These are phyloP conservation scores for Pouteria campechiana DNA, from an alignment of 179 eudicot genomes.

Conservation along the genomic window DNA sequence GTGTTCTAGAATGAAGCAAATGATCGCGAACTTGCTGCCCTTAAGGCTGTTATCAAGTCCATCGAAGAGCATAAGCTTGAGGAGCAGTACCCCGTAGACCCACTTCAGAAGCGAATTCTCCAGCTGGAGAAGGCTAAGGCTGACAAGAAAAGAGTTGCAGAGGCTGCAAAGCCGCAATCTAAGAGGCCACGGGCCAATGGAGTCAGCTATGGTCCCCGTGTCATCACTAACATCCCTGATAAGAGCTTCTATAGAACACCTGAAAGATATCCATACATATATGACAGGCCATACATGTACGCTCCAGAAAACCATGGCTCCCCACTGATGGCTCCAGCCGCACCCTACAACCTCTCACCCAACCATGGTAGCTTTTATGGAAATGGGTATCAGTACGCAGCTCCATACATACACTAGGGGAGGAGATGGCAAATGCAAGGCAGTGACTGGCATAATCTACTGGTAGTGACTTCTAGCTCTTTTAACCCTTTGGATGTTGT, in stretches of 20 bases:
- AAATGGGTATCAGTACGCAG: slow-evolving; percentile 77
- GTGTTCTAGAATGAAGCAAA: slow-evolving; percentile 54
- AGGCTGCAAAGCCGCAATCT: slow-evolving; percentile 82
- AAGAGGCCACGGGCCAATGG: slow-evolving; percentile 87
- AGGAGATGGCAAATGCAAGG: slow-evolving; percentile 27
- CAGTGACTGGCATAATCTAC: slow-evolving; percentile 13
- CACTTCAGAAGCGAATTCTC: slow-evolving; percentile 57
- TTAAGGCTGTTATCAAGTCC: slow-evolving; percentile 81
- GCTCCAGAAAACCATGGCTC: slow-evolving; percentile 50
- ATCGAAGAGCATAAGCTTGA: slow-evolving; percentile 94
- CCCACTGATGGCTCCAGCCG: slow-evolving; percentile 41
- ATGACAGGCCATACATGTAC: slow-evolving; percentile 73
- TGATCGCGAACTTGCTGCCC: slow-evolving; percentile 78
- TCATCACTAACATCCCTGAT: slow-evolving; percentile 40
- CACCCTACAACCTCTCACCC: slow-evolving; percentile 58
- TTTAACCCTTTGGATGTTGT: slow-evolving; percentile 56
- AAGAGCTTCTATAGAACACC: slow-evolving; percentile 41
- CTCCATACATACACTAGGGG: slow-evolving; percentile 74
- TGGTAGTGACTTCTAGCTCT: slow-evolving; percentile 69
- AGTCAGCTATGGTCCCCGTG: slow-evolving; percentile 42
- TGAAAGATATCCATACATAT: slow-evolving; percentile 78
- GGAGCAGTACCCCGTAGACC: slow-evolving; percentile 52
- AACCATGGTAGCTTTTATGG: slow-evolving; percentile 71
- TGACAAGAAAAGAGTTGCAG: slow-evolving; percentile 82
- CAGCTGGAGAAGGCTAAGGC: slow-evolving; percentile 95